Conservation (phyloP, 306 rosid genomes). For the Vigna radiata region DNA sequence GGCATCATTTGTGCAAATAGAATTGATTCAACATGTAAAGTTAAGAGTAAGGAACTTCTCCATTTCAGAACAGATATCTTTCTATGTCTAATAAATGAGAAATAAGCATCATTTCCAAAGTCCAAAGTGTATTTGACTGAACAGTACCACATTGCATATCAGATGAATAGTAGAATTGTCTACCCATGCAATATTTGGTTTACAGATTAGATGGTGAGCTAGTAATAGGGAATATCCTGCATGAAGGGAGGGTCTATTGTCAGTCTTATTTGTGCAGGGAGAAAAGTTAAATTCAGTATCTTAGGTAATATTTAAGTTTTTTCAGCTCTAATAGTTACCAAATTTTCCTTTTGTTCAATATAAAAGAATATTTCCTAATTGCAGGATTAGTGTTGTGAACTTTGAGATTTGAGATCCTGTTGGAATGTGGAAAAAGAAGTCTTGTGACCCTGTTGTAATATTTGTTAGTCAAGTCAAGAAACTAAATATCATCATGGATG, state of each 20-base stretch:
- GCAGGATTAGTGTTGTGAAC: neutral
- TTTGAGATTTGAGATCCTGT: neutral
- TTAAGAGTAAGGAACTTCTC: slow-evolving; percentile 7
- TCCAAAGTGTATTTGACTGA: neutral
- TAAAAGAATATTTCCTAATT: neutral
- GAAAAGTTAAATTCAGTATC: too few species aligned
- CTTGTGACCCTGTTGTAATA: slow-evolving; percentile 6
- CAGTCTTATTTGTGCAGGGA: neutral
- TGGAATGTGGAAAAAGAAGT: neutral
- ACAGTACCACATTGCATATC: neutral
- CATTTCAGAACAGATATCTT: slow-evolving; percentile 4
- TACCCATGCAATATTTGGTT: slow-evolving; percentile 18
- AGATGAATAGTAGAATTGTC: neutral
- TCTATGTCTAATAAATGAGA: slow-evolving; percentile 16
- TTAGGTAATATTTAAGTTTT: too few species aligned
- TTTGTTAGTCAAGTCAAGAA: slow-evolving; percentile 1
- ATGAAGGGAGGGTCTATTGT: neutral
- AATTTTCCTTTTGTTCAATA: neutral
- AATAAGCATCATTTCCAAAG: slow-evolving; percentile 8
- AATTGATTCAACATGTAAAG: slow-evolving; percentile 37
- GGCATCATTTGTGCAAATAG: slow-evolving; percentile 7
- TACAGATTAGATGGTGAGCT: neutral
- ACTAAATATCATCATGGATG: neutral
- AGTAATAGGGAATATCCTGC: neutral
- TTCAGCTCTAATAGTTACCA: neutral